Base-by-base conservation (phyloP, 2,329 filamentous ascomycete genomes). In the Pseudogymnoascus sp. region DNA sequence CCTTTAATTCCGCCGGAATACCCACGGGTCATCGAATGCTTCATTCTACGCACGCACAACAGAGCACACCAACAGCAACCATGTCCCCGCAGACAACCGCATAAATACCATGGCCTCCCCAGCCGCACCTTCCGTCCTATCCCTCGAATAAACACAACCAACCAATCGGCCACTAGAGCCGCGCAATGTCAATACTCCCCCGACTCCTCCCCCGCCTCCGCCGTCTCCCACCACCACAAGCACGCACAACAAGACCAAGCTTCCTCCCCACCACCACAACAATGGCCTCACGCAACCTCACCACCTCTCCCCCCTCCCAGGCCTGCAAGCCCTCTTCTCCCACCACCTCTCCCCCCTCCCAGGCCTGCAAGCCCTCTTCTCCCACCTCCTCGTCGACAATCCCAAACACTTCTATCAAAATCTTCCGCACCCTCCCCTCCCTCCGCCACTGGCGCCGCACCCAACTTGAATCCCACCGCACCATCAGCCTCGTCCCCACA, bases 401-500 rank as follows among this genome's bases (percentile, higher is more conserved):
- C 64, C 81, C 85, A 9, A 79, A 79, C 36, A 81, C 82, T 4
- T 77, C 80, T 3, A 88, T 91, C 67, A 84, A 84, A 65, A 76
- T 97, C 70, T 89, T 96, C 74, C 90, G 90, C 70, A 83, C 90
- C 74, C 86, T 95, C 65, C 78, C 86, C 13, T 80, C 85, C 10
- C 79, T 96, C 61, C 89, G 91, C 40, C 76, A 81, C 69, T 89
- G 88, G 80, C 86, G 91, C 36, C 82, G 79, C 21, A 82, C 86
- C 42, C 85, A 92, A 65, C 77, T 86, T 36, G 77, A 86, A 65
- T 81, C 86, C 71, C 83, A 88, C 69, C 85, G 88, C 64, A 87
- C 87, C 50, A 87, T 99, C 64, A 91, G 89, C 65, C 85, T 99
- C 28, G 92, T 99, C 36, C 95, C 95, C 1, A 99, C 95, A 33